These are phyloP conservation scores for Arabidopsis arenosa DNA, from an alignment of 345 rosid species.

Conservation along the genomic window DNA sequence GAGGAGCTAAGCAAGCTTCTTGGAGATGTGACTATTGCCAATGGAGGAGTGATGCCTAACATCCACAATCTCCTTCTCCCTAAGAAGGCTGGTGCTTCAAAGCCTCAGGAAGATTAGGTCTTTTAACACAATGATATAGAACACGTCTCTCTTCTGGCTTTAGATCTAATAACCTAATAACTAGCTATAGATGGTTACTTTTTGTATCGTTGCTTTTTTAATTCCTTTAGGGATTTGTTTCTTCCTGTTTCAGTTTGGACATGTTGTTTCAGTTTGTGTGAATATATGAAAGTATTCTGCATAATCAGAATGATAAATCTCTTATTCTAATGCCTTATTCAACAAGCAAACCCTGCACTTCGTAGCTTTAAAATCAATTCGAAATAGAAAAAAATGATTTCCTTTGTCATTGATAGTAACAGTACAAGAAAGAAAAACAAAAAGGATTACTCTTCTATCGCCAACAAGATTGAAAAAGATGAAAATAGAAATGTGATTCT, in stretches of 20 bases:
- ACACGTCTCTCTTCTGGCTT: slow-evolving; percentile 19
- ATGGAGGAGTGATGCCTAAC: slow-evolving; percentile 97
- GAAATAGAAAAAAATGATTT: too few species aligned
- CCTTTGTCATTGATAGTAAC: neutral
- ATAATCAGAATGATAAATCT: neutral
- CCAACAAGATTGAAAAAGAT: neutral
- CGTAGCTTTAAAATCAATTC: too few species aligned
- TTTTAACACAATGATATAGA: neutral
- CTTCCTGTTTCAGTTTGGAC: neutral
- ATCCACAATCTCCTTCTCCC: slow-evolving; percentile 95
- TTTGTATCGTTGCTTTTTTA: too few species aligned
- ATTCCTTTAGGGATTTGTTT: slow-evolving; percentile 10
- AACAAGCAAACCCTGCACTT: too few species aligned
- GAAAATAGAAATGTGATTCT: slow-evolving; percentile 14
- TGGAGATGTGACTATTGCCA: slow-evolving; percentile 92
- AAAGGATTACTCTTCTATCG: slow-evolving; percentile 18
- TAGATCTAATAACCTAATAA: slow-evolving; percentile 1
- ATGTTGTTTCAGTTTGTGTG: slow-evolving; percentile 29
- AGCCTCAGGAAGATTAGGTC: slow-evolving; percentile 57
- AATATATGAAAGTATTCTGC: slow-evolving; percentile 26
- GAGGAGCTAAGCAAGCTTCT: slow-evolving; percentile 97
- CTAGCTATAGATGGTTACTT: neutral
- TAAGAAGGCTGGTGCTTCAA: slow-evolving; percentile 78
- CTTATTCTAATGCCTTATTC: too few species aligned
- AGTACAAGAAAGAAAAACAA: slow-evolving; percentile 16